phyloP scores from a whole-genome alignment of 1,139 yeast species.

The Saccharomyces pastorianus region DNA sequence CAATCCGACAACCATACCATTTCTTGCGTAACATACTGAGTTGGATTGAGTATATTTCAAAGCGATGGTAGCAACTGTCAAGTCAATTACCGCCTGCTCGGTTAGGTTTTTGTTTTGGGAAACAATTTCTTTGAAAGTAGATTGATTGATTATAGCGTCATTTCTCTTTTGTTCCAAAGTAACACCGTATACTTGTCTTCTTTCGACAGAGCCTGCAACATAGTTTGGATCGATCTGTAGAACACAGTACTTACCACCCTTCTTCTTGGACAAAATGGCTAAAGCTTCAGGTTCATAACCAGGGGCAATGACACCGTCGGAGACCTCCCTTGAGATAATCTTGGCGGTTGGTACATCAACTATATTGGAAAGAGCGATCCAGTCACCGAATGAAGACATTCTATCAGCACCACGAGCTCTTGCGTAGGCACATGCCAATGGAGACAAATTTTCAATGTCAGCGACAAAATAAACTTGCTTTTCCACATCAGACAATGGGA shows the following conservation, averaged over 20 bases:
- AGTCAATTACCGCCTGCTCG: constrained; percentile 85
- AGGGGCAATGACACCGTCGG: constrained; percentile 98
- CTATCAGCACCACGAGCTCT: constrained; percentile 99
- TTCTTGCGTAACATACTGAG: constrained; percentile 95
- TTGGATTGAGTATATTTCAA: constrained; percentile 95
- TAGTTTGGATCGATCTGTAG: constrained; percentile 92
- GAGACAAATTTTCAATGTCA: constrained; percentile 90
- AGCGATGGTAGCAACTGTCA: constrained; percentile 94
- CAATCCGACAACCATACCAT: constrained; percentile 97
- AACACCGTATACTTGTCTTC: constrained; percentile 93
- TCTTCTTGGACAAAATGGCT: constrained; percentile 79
- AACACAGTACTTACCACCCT: constrained; percentile 94
- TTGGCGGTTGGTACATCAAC: constrained; percentile 95
- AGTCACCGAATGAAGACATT: constrained; percentile 98
- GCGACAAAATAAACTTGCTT: constrained; percentile 91
- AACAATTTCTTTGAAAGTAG: constrained; percentile 85
- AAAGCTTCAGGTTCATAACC: constrained; percentile 90
- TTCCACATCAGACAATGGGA: constrained; percentile 83
- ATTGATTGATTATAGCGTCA: constrained; percentile 86
- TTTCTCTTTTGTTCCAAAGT: constrained; percentile 94
- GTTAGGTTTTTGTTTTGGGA: constrained; percentile 79
- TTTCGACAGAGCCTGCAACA: constrained; percentile 72
- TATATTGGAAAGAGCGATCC: constrained; percentile 91
- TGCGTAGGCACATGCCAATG: constrained; percentile 95
- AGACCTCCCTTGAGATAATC: constrained; percentile 93